Percentiles rank a stretch among this genome's conserved stretches.
phyloP scores from a whole-genome alignment of 2,329 filamentous ascomycete species.

The Aureobasidium lini region DNA sequence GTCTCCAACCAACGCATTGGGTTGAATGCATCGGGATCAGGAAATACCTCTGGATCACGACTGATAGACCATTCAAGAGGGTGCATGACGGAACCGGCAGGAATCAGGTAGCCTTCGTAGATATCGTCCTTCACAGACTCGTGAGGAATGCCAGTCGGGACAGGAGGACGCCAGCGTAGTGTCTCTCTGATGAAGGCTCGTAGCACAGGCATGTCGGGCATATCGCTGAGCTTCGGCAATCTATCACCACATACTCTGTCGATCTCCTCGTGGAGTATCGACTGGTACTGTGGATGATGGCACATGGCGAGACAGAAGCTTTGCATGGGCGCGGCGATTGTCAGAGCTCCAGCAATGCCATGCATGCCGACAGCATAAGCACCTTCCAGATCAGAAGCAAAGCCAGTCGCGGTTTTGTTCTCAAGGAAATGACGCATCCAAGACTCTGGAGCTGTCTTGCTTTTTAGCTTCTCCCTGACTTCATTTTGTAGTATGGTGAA shows the following conservation, averaged over 20 bases:
- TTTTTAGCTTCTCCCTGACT: slow-evolving; percentile 32
- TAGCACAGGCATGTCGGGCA: slow-evolving; percentile 44
- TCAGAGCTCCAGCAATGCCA: slow-evolving; percentile 40
- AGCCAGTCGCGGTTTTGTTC: slow-evolving; percentile 32
- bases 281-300: slow-evolving; percentile 37
- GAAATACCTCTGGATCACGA: slow-evolving; percentile 18
- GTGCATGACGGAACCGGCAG: slow-evolving; percentile 20
- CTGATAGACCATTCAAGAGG: slow-evolving; percentile 23
- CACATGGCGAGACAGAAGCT: slow-evolving; percentile 41
- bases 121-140: slow-evolving; percentile 20
- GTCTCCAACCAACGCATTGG: slow-evolving; percentile 21
- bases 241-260: slow-evolving; percentile 49
- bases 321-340: slow-evolving; percentile 41
- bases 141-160: slow-evolving; percentile 33
- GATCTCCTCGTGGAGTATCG: slow-evolving; percentile 47
- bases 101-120: slow-evolving; percentile 23
- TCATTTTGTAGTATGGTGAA: slow-evolving; percentile 39
- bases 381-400: slow-evolving; percentile 37
- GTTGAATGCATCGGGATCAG: slow-evolving; percentile 20
- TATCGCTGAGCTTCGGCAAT: slow-evolving; percentile 46
- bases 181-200: slow-evolving; percentile 53
- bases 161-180: slow-evolving; percentile 50
- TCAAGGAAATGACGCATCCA: slow-evolving; percentile 40
- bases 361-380: slow-evolving; percentile 42
- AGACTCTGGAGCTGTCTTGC: slow-evolving; percentile 23